Evolutionary conservation across 257 asterid species (phyloP).

Genomic region (Catharanthus roseus): DNA sequence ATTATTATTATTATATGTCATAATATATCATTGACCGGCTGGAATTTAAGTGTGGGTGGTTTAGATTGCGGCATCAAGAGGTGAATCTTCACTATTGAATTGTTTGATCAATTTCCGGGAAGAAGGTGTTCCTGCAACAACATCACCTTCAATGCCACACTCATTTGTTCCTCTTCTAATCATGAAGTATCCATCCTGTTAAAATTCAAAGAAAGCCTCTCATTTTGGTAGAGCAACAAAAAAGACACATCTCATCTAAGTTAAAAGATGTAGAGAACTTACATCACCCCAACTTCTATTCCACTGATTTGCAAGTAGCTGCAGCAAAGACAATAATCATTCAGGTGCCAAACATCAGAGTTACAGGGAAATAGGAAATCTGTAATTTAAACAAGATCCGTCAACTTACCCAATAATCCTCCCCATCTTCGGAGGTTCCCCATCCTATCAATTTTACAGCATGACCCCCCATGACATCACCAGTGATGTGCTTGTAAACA

Average conservation of each 20-base stretch:
- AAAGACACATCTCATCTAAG: background rate
- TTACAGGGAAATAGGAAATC: background rate
- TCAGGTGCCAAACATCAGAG: background rate
- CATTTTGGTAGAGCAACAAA: background rate
- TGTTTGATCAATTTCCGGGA: conserved; percentile 41
- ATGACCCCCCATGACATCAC: conserved; percentile 82
- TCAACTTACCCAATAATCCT: conserved; percentile 77
- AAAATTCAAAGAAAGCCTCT: background rate
- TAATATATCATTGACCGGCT: too few species aligned
- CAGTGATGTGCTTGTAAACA: conserved; percentile 74
- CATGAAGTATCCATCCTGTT: conserved; percentile 90
- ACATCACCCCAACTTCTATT: conserved; percentile 98
- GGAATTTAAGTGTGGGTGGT: too few species aligned
- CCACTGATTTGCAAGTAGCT: conserved; percentile 97
- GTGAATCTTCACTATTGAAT: conserved; percentile 22
- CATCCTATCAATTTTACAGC: conserved; percentile 95
- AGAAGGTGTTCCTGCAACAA: conserved; percentile 79
- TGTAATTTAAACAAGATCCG: background rate
- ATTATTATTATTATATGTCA: too few species aligned
- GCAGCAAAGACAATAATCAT: conserved; percentile 29
- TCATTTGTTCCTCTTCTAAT: conserved; percentile 85
- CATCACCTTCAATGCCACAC: conserved; percentile 86
- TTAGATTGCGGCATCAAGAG: conserved; percentile 45
- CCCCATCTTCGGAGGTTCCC: conserved; percentile 81
- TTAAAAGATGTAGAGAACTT: conserved; percentile 30